Conservation (phyloP, 2,329 filamentous ascomycete species). For the Fusarium gaditjirri region DNA sequence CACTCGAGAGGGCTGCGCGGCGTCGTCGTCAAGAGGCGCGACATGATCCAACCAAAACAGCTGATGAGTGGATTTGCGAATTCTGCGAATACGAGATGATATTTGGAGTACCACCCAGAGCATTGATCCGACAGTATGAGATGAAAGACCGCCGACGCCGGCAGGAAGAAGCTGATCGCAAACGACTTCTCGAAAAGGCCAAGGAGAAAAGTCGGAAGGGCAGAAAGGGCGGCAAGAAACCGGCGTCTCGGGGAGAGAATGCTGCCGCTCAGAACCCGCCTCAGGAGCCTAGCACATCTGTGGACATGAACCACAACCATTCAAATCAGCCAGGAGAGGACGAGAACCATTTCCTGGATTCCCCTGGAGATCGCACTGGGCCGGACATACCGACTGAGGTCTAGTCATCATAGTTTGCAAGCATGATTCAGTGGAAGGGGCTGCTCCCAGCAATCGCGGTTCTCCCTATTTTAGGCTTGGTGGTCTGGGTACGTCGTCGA, state of each 20-base stretch:
- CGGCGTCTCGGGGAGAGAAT: slow-evolving; percentile 43
- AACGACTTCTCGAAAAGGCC: slow-evolving; percentile 86
- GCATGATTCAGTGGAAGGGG: not conserved
- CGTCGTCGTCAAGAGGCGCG: slow-evolving; percentile 82
- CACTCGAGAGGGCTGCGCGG: slow-evolving; percentile 79
- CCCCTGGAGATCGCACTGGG: slow-evolving; percentile 30
- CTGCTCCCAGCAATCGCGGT: not conserved
- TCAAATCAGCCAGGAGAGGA: slow-evolving; percentile 54
- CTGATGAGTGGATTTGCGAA: slow-evolving; percentile 94
- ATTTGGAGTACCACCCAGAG: slow-evolving; percentile 86
- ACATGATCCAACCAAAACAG: slow-evolving; percentile 72
- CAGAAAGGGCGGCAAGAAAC: slow-evolving; percentile 83
- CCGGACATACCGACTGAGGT: slow-evolving; percentile 20
- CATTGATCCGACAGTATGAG: slow-evolving; percentile 91
- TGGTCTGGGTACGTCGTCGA: not conserved
- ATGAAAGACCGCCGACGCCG: slow-evolving; percentile 90
- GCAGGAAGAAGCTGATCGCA: slow-evolving; percentile 86
- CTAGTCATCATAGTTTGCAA: slow-evolving; percentile 23
- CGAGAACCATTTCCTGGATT: slow-evolving; percentile 45
- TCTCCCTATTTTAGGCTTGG: not conserved
- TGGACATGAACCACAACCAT: slow-evolving; percentile 47
- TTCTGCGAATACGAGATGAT: slow-evolving; percentile 99
- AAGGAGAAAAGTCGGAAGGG: slow-evolving; percentile 93
- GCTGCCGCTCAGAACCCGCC: slow-evolving; percentile 36
- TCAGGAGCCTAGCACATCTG: slow-evolving; percentile 35